Evolutionary conservation across 352 stramenopile genomes (phyloP).

Genomic region (Globisporangium emineosum): DNA sequence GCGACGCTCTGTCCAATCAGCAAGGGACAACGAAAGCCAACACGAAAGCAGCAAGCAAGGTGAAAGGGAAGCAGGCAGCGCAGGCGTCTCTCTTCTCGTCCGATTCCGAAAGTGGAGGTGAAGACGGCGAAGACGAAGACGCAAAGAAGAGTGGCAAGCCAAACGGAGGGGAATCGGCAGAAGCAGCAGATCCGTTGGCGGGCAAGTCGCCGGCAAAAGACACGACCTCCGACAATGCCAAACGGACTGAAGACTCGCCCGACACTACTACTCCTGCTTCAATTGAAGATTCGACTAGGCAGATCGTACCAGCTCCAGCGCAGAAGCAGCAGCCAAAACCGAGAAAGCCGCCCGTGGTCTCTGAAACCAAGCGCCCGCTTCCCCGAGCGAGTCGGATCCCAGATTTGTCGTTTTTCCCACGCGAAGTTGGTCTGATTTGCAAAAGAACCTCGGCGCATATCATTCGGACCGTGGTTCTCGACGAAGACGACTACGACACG

Average conservation of each 20-base stretch:
- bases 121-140: background rate
- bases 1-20: background rate
- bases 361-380: constrained; percentile 23
- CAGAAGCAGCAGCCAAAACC: background rate
- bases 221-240: background rate
- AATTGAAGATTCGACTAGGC: background rate
- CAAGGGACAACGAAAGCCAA: background rate
- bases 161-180: background rate
- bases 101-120: constrained; percentile 7
- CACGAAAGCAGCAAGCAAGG: background rate
- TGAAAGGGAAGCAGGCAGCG: background rate
- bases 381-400: constrained; percentile 36
- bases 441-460: constrained; percentile 46
- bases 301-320: no score
- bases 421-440: constrained; percentile 46
- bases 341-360: background rate
- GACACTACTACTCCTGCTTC: background rate
- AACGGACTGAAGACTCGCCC: background rate
- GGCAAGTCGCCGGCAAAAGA: background rate
- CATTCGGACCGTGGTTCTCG: constrained; percentile 51
- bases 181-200: background rate
- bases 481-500: constrained; percentile 54
- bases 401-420: constrained; percentile 51
- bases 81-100: constrained; percentile 15
- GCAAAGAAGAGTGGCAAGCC: background rate